Percentiles rank a stretch among this genome's conserved stretches.
Conservation (phyloP, 2,329 filamentous ascomycete species). For the Fusarium beomiforme region DNA sequence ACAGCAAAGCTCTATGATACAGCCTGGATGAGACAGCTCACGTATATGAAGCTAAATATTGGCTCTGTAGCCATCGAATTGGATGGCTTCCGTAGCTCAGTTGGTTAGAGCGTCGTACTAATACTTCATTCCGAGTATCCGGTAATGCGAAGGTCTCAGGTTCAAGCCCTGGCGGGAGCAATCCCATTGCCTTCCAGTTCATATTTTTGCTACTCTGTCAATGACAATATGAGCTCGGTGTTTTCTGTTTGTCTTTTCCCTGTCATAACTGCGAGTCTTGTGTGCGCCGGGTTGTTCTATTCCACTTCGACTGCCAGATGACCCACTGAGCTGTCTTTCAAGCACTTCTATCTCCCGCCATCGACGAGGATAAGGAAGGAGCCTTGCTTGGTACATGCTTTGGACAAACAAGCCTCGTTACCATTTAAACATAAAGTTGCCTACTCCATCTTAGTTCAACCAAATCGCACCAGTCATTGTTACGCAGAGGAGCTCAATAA, state of each 20-base stretch:
- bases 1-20: background rate
- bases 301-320: background rate
- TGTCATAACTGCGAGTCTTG: background rate
- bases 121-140: constrained; percentile 20
- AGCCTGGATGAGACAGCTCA: accelerated
- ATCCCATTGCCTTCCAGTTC: constrained; percentile 5
- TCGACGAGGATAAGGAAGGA: too few species aligned
- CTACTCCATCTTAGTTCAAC: too few species aligned
- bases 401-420: too few species aligned
- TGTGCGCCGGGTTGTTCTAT: background rate
- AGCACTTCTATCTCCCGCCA: too few species aligned
- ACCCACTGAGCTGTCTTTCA: too few species aligned
- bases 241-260: background rate
- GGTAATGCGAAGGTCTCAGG: constrained; percentile 23
- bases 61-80: background rate
- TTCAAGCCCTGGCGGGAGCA: constrained; percentile 25
- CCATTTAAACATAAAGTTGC: too few species aligned
- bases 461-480: too few species aligned
- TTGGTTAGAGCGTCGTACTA: constrained; percentile 27
- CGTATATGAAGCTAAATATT: accelerated
- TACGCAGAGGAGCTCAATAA: background rate
- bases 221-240: too few species aligned
- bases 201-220: background rate
- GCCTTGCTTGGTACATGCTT: too few species aligned
- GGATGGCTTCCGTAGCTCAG: constrained; percentile 24